A percentile compares a stretch with the other conserved stretches of the same genome.
Evolutionary conservation across 148 eudicot species (phyloP).

Genomic region (Pharnaceum exiguum): DNA sequence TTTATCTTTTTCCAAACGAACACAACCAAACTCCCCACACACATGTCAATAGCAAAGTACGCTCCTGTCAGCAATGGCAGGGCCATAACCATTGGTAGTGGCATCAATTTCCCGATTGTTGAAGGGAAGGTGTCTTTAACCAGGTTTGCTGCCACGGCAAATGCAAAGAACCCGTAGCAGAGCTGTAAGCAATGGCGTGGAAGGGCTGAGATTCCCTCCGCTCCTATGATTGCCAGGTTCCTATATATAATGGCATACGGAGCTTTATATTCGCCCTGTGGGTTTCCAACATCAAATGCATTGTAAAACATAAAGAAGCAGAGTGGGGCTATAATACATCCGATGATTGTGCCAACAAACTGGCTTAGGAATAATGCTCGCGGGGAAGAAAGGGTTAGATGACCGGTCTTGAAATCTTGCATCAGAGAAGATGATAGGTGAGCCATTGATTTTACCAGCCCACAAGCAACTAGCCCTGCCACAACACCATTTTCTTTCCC

Average conservation of each 20-base stretch:
- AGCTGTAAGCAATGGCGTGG: slow-evolving; percentile 65
- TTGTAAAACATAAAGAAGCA: slow-evolving; percentile 59
- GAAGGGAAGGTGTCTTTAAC: slow-evolving; percentile 39
- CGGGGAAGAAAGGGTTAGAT: slow-evolving; percentile 68
- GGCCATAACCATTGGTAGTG: slow-evolving; percentile 81
- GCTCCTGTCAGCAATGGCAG: slow-evolving; percentile 71
- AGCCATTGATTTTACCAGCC: slow-evolving; percentile 68
- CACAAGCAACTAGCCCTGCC: slow-evolving; percentile 74
- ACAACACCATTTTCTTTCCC: slow-evolving; percentile 58
- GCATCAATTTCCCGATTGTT: slow-evolving; percentile 46
- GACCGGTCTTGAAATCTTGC: slow-evolving; percentile 73
- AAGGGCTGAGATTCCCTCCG: slow-evolving; percentile 62
- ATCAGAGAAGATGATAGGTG: slow-evolving; percentile 52
- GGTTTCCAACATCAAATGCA: slow-evolving; percentile 65
- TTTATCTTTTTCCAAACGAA: slow-evolving; percentile 47
- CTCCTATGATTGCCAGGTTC: slow-evolving; percentile 83
- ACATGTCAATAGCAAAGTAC: slow-evolving; percentile 74
- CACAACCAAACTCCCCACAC: slow-evolving; percentile 63
- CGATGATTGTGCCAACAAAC: slow-evolving; percentile 60
- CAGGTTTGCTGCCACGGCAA: slow-evolving; percentile 45
- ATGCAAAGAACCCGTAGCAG: slow-evolving; percentile 54
- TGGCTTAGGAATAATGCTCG: slow-evolving; percentile 71
- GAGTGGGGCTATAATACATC: slow-evolving; percentile 59
- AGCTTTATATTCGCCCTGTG: slow-evolving; percentile 60
- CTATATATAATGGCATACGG: slow-evolving; percentile 63